Evolutionary conservation across 1,284 basidiomycete species (phyloP).

Genomic region (Apiotrichum veenhuisii): DNA sequence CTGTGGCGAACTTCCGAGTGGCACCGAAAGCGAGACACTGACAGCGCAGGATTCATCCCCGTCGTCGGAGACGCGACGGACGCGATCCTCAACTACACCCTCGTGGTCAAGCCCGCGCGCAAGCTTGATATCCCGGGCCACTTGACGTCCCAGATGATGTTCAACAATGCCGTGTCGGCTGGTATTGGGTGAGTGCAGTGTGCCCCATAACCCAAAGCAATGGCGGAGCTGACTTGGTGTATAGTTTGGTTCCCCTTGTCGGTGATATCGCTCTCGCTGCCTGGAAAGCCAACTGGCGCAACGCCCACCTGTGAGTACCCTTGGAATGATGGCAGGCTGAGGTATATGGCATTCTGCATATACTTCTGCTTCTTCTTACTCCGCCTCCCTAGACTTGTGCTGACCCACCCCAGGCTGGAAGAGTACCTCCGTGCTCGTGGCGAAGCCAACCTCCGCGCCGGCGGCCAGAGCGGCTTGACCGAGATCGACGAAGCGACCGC

Average conservation of each 20-base stretch:
- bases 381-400: too few species aligned
- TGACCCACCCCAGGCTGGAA: constrained; percentile 35
- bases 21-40: too few species aligned
- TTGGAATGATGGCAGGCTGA: too few species aligned
- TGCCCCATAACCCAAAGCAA: background rate
- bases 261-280: constrained; percentile 71
- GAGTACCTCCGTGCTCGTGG: constrained; percentile 44
- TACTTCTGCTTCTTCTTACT: too few species aligned
- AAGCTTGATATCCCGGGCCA: constrained; percentile 62
- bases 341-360: too few species aligned
- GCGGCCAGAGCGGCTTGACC: background rate
- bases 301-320: constrained; percentile 58
- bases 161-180: constrained; percentile 72
- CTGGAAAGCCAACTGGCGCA: constrained; percentile 87
- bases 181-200: constrained; percentile 55
- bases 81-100: constrained; percentile 60
- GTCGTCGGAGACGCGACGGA: constrained; percentile 45
- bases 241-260: constrained; percentile 63
- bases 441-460: constrained; percentile 33
- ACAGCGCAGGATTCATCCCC: constrained; percentile 42
- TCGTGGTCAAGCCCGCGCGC: constrained; percentile 72
- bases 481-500: background rate
- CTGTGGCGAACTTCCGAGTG: too few species aligned
- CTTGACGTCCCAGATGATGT: constrained; percentile 68
- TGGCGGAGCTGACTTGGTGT: background rate